phyloP scores from a whole-genome alignment of 805 yeast genomes.

The Yarrowia yakushimensis region DNA sequence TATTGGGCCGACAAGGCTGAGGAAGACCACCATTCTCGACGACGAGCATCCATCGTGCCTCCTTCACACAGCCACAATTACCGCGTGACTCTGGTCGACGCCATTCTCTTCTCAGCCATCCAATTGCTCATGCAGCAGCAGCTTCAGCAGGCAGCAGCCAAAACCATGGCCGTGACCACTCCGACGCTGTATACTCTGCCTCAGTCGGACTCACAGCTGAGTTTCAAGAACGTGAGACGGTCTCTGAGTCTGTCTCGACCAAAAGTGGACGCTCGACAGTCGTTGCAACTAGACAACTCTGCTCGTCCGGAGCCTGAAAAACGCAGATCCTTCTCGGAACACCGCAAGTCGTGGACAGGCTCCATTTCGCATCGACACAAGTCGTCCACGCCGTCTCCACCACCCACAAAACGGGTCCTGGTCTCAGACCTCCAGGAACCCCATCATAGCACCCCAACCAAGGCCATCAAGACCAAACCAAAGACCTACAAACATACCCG shows the following conservation, averaged over 20 bases:
- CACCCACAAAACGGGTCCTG: not conserved
- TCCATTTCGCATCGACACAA: not conserved
- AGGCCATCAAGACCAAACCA: not conserved
- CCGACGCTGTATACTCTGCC: slow-evolving; percentile 23
- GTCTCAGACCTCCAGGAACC: not conserved
- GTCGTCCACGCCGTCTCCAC: not conserved
- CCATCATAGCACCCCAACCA: not conserved
- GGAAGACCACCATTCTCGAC: not conserved
- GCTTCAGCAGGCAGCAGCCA: slow-evolving; percentile 26
- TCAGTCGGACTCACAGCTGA: slow-evolving; percentile 11
- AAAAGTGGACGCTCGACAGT: not conserved
- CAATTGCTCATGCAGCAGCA: slow-evolving; percentile 22
- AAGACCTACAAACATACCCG: not conserved
- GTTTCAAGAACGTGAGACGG: not conserved
- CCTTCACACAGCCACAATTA: not conserved
- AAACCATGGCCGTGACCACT: slow-evolving; percentile 31
- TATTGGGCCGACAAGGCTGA: not conserved
- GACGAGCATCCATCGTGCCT: not conserved
- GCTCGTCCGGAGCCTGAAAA: not conserved
- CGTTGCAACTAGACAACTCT: not conserved
- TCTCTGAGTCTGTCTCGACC: not conserved
- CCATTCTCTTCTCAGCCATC: slow-evolving; percentile 22
- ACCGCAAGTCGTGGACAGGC: slow-evolving; percentile 3
- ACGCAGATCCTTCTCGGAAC: not conserved
- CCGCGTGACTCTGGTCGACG: slow-evolving; percentile 21